Base-by-base conservation (phyloP, 2,329 filamentous ascomycete genomes). In the Endocalyx cinctus region DNA sequence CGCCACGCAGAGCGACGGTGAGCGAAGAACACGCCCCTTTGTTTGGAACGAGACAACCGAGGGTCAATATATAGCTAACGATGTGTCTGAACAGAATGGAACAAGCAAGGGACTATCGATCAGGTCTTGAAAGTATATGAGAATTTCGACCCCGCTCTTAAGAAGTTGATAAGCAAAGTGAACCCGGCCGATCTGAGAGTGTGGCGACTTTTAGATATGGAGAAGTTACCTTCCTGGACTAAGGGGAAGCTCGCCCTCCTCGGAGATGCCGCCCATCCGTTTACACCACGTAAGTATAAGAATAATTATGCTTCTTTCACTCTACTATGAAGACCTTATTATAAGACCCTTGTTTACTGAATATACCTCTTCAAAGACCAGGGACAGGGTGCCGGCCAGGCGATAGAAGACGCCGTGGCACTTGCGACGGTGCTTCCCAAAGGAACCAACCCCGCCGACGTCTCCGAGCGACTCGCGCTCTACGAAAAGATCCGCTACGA, bases 221-320 rank as follows among this genome's bases (percentile, higher is more conserved):
- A 74, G 4, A 57, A 65, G 1, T 53, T 84, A 12, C 66, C 70
- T 0, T 64, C 57, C 0, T 85, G 77, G 72, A 60, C 64, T 0
- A 66, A 71, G 3, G 71, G 57, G 1, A 66, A 62, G 5, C 50
- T 83, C 13, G 77, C 68, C 1, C 53, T 84, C 0, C 54, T 85
- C 0, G 81, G 82, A 0, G 81, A 85, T 49, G 78, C 81, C 0
- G 81, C 78, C 0, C 81, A 86, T 50, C 79, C 81, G 0, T 83
- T 84, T 46, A 59, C 79, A 0, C 81, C 79, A 11, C 71, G 67
- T 70, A 51, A 54, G 64, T 54, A 13, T n/a, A n/a, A n/a, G n/a
- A n/a, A n/a, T n/a, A n/a, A n/a, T n/a, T n/a, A n/a, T n/a, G n/a
- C n/a, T n/a, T n/a, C n/a, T n/a, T n/a, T n/a, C n/a, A n/a, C n/a